Base-by-base conservation (phyloP, 176 grass and related monocot species). In the Dendrocalamus sinicus region DNA sequence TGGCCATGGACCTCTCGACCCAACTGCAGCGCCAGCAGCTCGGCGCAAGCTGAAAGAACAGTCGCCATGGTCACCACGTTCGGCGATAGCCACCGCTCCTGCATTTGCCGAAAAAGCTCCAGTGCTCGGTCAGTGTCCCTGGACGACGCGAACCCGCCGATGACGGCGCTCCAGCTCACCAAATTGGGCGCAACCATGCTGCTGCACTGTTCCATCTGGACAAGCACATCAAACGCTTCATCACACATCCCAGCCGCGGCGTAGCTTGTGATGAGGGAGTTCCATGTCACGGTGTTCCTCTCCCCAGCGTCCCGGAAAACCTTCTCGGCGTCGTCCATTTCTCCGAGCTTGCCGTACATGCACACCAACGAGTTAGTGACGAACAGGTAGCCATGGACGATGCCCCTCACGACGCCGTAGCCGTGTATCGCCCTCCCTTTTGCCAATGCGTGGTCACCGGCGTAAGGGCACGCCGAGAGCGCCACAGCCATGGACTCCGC, bases 271-370 rank as follows among this genome's bases (percentile, higher is more conserved):
- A 92, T 87, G 66, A 95, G 84, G 4, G 90, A 35, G 60, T 95
- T 95, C 88, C 88, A 92, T 58, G 88, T 84, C 54, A 95, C 90
- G 1, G 78, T 59, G 58, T 90, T 88, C 51, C 51, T 92, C 50
- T 45, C 45, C 8, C 40, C 4, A 0, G 86, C 70, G 8, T 78
- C 59, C 20, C 2, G 0, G 72, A 92, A 95, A 24, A 89, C 13
- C 80, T 46, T 74, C 75, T 28, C 23, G 0, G 93, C 88, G 3
- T 79, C 90, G 11, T 79, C 86, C 74, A 85, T 87, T 26, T 63
- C 22, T 12, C 88, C 52, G 4, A 92, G 80, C 76, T 95, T 95
- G 17, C 90, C 90, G 7, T 95, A 95, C 93, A 92, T 84, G 83
- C 93, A 95, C 15, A 92, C 73, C 52, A 92, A 23, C 2, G 90